A percentile compares a stretch with the other conserved stretches of the same genome.
Evolutionary conservation across 768 basidiomycete genomes (phyloP).

Genomic region (Cystobasidium ongulense): DNA sequence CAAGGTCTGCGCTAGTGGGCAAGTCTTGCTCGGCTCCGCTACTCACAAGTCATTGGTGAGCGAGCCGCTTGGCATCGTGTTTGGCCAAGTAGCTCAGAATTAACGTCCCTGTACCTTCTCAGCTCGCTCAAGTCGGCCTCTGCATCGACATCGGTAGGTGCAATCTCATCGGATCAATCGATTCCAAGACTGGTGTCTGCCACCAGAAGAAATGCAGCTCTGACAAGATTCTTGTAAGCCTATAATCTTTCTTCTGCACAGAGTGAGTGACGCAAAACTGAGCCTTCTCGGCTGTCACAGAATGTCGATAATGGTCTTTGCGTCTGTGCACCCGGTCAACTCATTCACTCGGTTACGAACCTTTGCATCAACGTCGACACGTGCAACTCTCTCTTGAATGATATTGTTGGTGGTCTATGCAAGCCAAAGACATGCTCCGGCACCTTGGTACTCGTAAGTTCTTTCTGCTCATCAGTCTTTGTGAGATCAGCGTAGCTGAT

Average conservation of each 20-base stretch:
- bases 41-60: not conserved
- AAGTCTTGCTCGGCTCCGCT: not conserved
- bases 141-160: not conserved
- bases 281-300: not conserved
- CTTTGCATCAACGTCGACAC: not conserved
- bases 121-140: not conserved
- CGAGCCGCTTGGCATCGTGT: too few relatives aligned
- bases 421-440: not conserved
- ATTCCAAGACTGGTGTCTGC: not conserved
- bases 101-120: not conserved
- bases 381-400: not conserved
- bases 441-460: not conserved
- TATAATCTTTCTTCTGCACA: not conserved
- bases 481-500: too few relatives aligned
- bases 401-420: not conserved
- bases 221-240: not conserved
- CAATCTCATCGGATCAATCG: not conserved
- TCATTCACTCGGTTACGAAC: not conserved
- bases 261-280: not conserved
- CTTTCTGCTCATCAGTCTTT: not conserved
- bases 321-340: not conserved
- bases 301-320: constrained; percentile 8
- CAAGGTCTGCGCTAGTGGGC: constrained; percentile 9
- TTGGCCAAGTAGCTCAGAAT: too few relatives aligned
- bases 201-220: not conserved